These are phyloP conservation scores for Mucor mucedo DNA, from an alignment of 371 early-diverging fungal genomes.

Conservation along the genomic window DNA sequence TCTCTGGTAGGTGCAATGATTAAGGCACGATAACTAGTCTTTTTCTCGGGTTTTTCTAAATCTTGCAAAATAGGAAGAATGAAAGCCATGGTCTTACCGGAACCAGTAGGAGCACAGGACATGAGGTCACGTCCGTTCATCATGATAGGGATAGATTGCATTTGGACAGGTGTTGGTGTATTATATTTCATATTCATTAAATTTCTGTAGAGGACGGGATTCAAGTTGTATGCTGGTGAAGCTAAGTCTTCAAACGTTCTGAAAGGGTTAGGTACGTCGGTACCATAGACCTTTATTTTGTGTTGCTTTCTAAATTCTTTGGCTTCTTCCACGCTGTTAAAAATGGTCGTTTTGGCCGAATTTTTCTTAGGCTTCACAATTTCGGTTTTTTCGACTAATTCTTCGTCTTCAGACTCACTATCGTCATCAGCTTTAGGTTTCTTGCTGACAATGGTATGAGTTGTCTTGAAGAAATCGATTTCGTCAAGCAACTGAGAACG, in stretches of 20 bases:
- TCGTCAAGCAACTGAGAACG: conserved; percentile 48
- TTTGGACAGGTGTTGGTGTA: conserved; percentile 97
- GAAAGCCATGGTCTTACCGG: conserved; percentile 99
- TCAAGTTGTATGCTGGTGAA: conserved; percentile 70
- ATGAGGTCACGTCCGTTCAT: conserved; percentile 86
- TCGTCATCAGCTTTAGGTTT: background rate
- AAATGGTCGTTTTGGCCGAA: conserved; percentile 14
- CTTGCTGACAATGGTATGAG: conserved; percentile 31
- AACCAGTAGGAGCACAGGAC: conserved; percentile 95
- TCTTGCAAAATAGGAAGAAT: conserved; percentile 90
- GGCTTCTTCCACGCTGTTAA: conserved; percentile 39
- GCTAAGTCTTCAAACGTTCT: conserved; percentile 78
- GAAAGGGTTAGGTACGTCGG: conserved; percentile 88
- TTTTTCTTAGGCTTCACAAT: no score
- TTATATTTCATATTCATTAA: conserved; percentile 66
- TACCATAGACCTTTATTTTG: conserved; percentile 84
- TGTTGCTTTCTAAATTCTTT: conserved; percentile 69
- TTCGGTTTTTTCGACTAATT: conserved; percentile 3
- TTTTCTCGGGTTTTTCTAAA: conserved; percentile 72
- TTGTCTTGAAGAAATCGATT: conserved; percentile 52
- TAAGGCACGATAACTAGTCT: conserved; percentile 81
- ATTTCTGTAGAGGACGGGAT: conserved; percentile 71
- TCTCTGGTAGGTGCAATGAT: conserved; percentile 98
- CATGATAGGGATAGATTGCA: conserved; percentile 89
- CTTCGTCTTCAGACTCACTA: background rate